Conservation (phyloP, 2,329 filamentous ascomycete species). For the Colletotrichum tabaci region DNA sequence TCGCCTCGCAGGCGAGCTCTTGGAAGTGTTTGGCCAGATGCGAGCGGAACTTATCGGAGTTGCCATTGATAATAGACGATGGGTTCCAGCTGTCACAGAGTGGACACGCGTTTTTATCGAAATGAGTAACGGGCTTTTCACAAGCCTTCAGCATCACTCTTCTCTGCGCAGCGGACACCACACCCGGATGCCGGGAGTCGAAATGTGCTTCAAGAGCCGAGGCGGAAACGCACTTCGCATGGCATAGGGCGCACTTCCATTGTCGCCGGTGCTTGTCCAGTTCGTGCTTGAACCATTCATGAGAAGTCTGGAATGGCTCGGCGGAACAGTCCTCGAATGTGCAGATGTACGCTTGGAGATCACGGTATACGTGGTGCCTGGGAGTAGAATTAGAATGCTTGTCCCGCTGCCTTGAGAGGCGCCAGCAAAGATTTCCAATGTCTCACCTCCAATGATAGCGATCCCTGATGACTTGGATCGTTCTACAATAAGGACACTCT, state of each 20-base stretch:
- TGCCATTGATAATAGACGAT: too few relatives aligned
- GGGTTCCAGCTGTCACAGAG: too few relatives aligned
- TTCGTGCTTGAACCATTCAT: conserved; percentile 32
- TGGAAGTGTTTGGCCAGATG: too few relatives aligned
- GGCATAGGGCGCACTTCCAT: conserved; percentile 11
- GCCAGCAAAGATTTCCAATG: too few relatives aligned
- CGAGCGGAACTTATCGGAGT: too few relatives aligned
- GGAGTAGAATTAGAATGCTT: background rate
- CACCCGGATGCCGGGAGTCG: background rate
- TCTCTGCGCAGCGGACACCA: background rate
- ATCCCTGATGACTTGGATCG: conserved; percentile 2
- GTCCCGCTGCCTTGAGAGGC: too few relatives aligned
- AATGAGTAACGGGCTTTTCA: background rate
- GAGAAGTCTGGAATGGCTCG: conserved; percentile 1
- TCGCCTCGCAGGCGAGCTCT: too few relatives aligned
- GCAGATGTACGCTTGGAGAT: conserved; percentile 21
- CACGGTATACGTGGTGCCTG: conserved; percentile 24
- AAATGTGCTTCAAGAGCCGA: conserved; percentile 12
- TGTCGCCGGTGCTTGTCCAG: conserved; percentile 9
- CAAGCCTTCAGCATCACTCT: conserved; percentile 20
- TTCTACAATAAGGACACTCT: conserved; percentile 33
- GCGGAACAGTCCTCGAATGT: conserved; percentile 15
- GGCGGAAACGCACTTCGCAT: background rate
- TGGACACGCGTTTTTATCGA: too few relatives aligned
- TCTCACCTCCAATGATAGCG: conserved; percentile 22